Evolutionary conservation across 2,329 filamentous ascomycete genomes (phyloP).

Genomic region (Diaporthe nobilis): DNA sequence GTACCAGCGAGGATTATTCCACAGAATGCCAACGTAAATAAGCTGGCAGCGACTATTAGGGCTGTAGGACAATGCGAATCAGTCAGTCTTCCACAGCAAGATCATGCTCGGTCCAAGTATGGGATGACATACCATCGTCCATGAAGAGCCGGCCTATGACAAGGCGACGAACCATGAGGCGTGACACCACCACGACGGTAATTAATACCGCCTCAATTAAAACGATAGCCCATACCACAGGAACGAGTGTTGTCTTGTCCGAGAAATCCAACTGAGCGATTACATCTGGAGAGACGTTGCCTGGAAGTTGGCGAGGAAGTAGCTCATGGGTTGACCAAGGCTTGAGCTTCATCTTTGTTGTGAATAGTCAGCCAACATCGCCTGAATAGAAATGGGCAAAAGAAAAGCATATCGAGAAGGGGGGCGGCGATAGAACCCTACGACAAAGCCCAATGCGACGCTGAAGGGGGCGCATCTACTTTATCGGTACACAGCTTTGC

Average conservation of each 20-base stretch:
- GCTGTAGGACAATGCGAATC: not conserved
- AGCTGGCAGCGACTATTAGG: constrained; percentile 2
- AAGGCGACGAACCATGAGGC: constrained; percentile 11
- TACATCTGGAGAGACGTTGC: constrained; percentile 1
- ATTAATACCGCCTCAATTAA: not conserved
- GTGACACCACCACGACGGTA: constrained; percentile 13
- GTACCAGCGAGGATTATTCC: constrained; percentile 5
- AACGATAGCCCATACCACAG: constrained; percentile 11
- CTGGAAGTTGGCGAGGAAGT: constrained; percentile 6
- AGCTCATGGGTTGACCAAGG: not conserved
- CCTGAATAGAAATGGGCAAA: not conserved
- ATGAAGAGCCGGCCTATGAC: constrained; percentile 6
- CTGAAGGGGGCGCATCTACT: not conserved
- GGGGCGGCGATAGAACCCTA: not conserved
- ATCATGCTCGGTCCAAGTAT: not conserved
- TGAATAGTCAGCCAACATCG: not conserved
- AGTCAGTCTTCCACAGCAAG: not conserved
- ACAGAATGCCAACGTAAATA: constrained; percentile 9
- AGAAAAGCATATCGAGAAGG: not conserved
- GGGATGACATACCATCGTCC: constrained; percentile 10
- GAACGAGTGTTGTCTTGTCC: constrained; percentile 13
- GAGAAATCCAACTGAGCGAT: constrained; percentile 16
- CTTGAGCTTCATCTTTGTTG: not conserved
- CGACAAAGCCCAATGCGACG: not conserved
- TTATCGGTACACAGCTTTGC: not conserved